Evolutionary conservation across 352 stramenopile genomes (phyloP).

Genomic region (Globisporangium emineosum): DNA sequence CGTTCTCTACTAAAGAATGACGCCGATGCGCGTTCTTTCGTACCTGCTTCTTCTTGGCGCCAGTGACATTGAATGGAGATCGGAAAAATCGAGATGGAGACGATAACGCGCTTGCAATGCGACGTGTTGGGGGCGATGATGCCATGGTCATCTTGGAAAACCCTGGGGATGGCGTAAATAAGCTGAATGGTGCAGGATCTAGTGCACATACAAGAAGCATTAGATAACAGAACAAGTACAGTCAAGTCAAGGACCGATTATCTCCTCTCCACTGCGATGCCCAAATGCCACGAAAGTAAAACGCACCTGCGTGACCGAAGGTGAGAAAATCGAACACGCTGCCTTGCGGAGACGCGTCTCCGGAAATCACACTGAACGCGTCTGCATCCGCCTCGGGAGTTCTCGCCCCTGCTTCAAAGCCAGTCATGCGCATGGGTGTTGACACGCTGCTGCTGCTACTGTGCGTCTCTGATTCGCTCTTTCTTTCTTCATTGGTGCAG

Average conservation of each 20-base stretch:
- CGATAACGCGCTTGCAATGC: conserved; percentile 25
- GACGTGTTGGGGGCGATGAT: conserved; percentile 25
- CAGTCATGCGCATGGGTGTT: conserved; percentile 13
- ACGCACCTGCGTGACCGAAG: conserved; percentile 24
- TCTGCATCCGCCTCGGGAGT: conserved; percentile 22
- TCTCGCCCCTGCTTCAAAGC: conserved; percentile 20
- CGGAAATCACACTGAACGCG: conserved; percentile 50
- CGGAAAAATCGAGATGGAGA: conserved; percentile 80
- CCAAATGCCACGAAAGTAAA: background rate
- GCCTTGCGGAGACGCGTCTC: conserved; percentile 36
- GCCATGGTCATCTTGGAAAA: conserved; percentile 15
- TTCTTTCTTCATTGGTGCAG: background rate
- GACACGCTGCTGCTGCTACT: conserved; percentile 19
- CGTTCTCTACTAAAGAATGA: background rate
- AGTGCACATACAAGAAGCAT: background rate
- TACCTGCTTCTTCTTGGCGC: conserved; percentile 15
- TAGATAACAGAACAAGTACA: background rate
- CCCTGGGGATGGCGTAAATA: conserved; percentile 54
- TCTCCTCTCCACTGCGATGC: background rate
- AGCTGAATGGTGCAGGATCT: conserved; percentile 34
- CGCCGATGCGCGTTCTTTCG: conserved; percentile 9
- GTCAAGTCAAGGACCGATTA: background rate
- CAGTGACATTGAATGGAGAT: conserved; percentile 41
- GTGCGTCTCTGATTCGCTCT: conserved; percentile 11
- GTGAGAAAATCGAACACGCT: conserved; percentile 60